Base-by-base conservation (phyloP, 1,284 basidiomycete species). In the Ganoderma multipileum region DNA sequence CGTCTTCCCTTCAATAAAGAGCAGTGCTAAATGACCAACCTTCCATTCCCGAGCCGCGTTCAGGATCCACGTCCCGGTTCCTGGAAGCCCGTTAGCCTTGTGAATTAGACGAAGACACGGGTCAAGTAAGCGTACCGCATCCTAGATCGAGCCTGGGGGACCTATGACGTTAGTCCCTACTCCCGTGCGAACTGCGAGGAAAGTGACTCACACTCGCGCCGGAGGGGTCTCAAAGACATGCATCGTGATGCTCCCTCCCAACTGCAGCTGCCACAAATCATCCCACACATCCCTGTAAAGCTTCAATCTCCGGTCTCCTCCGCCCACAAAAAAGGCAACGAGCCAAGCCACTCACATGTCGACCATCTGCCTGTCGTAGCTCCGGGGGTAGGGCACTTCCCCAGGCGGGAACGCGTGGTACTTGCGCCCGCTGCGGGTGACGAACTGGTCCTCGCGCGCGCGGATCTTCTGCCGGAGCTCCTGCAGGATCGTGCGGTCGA, bases 61-160 rank as follows among this genome's bases (percentile, higher is more conserved):
- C 67, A 91, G 71, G 63, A 91, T 85, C 91, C 91, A 92, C 14
- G 85, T 85, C 6, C 90, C 91, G 26, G 87, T 87, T 20, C 89
- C 89, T 90, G 68, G 16, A 36, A 5, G 9, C 30, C 8, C 42
- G 18, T 63, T 67, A 52, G 67, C 58, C 33, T 33, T 11, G n/a
- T 47, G 11, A 39, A 42, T 20, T 20, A 0, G 54, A 52, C 36
- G 52, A 23, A 62, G 62, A 36, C 33, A 63, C 14, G 67, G 58
- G 30, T 54, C 52, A 36, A 41, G 47, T 7, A 28, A n/a, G 81
- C 86, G 74, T 71, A 89, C 90, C 91, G 73, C 90, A 92, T 26
- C 90, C 91, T 57, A 92, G 79, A 74, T 92, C 91, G 36, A 92
- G 81, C 30, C 88, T 90, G 69, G 12, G 28, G 57, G 23, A 18